Conservation (phyloP, 2,329 filamentous ascomycete species). For the Ophiostoma perfectum region DNA sequence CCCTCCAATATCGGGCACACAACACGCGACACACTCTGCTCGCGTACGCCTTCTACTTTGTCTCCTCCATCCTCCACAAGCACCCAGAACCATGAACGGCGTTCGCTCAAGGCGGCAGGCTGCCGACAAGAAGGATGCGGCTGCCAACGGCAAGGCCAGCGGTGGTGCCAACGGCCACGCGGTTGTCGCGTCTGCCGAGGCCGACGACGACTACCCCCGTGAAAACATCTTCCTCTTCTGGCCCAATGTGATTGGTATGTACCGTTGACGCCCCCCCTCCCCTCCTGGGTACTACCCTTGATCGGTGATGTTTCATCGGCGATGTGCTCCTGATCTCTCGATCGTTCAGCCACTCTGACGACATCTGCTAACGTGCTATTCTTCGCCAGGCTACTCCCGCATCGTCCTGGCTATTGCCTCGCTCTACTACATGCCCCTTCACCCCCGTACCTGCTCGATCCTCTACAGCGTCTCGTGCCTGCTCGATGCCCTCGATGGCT, state of each 20-base stretch:
- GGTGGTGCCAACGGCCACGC: constrained; percentile 2
- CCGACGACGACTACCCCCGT: constrained; percentile 33
- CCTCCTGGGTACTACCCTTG: background rate
- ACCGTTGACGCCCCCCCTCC: background rate
- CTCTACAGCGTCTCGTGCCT: constrained; percentile 92
- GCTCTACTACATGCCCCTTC: constrained; percentile 97
- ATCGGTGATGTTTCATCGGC: background rate
- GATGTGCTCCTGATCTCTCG: background rate
- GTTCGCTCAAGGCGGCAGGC: constrained; percentile 31
- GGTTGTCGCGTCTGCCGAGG: constrained; percentile 30
- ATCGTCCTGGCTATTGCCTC: constrained; percentile 81
- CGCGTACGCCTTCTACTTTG: background rate
- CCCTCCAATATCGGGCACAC: background rate
- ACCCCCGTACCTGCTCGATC: constrained; percentile 88
- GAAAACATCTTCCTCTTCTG: constrained; percentile 81
- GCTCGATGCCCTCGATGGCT: constrained; percentile 89
- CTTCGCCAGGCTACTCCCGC: constrained; percentile 62
- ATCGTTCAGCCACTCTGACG: background rate
- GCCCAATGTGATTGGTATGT: constrained; percentile 71
- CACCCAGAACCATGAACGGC: constrained; percentile 28
- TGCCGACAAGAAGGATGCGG: constrained; percentile 28
- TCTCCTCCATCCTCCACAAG: background rate
- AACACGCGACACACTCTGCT: background rate
- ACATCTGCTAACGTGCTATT: background rate
- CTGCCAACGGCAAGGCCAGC: constrained; percentile 27